These are phyloP conservation scores for Trypanosoma caninum DNA, from an alignment of 208 protist species.

Conservation along the genomic window DNA sequence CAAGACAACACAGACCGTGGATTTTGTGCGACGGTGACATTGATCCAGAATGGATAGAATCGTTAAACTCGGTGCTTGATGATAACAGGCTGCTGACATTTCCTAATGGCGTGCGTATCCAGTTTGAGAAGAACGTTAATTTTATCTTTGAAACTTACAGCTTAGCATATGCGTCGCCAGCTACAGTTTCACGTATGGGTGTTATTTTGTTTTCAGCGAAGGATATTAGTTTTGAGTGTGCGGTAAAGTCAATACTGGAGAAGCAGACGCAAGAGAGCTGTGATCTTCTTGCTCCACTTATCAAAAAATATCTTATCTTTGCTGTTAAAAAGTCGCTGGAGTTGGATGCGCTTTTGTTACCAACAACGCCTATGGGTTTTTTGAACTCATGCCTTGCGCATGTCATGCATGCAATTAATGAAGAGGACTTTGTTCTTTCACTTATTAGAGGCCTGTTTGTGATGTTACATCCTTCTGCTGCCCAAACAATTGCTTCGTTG, in stretches of 20 bases:
- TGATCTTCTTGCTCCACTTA: constrained; percentile 51
- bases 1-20: constrained; percentile 78
- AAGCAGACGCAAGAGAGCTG: constrained; percentile 34
- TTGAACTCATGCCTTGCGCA: constrained; percentile 83
- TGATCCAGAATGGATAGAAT: constrained; percentile 98
- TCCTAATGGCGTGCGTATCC: constrained; percentile 96
- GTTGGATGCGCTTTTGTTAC: constrained; percentile 70
- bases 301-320: constrained; percentile 81
- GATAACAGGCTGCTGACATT: constrained; percentile 98
- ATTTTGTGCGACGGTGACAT: constrained; percentile 97
- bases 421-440: constrained; percentile 71
- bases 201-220: constrained; percentile 95
- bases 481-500: constrained; percentile 63
- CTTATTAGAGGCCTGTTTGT: constrained; percentile 63
- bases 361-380: constrained; percentile 90
- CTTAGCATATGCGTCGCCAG: constrained; percentile 98
- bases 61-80: constrained; percentile 98
- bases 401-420: constrained; percentile 46
- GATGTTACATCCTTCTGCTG: constrained; percentile 42
- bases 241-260: constrained; percentile 80
- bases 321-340: constrained; percentile 65
- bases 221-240: constrained; percentile 85
- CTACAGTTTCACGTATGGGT: constrained; percentile 97
- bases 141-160: constrained; percentile 97
- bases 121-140: constrained; percentile 94